Conservation (phyloP, 225 moss, liverwort and hornwort genomes). For the Asterella californica region DNA sequence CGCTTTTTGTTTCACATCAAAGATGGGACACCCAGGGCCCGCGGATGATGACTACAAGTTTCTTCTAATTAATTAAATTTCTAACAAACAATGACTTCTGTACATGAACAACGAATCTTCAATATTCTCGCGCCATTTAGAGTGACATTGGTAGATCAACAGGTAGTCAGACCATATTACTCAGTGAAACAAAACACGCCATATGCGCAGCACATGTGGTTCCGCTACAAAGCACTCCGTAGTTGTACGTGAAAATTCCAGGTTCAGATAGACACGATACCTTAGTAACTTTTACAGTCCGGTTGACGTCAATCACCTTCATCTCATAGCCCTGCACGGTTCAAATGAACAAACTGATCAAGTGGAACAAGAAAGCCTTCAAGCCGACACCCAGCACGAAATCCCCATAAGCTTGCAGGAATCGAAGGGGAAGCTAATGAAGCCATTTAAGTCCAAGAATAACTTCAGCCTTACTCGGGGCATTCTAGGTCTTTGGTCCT, state of each 20-base stretch:
- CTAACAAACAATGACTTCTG: background rate
- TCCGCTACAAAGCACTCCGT: no score
- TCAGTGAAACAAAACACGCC: no score
- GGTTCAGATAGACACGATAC: constrained; percentile 21
- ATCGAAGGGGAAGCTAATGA: background rate
- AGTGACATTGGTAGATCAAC: background rate
- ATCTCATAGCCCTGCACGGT: constrained; percentile 65
- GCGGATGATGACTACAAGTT: background rate
- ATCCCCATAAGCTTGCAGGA: background rate
- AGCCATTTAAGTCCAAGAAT: background rate
- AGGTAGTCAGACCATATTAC: background rate
- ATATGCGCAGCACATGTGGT: background rate
- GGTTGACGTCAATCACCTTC: constrained; percentile 92
- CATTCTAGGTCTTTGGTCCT: constrained; percentile 63
- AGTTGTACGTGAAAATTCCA: background rate
- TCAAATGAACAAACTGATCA: background rate
- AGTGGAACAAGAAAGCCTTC: background rate
- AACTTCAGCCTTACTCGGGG: constrained; percentile 43
- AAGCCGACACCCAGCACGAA: background rate
- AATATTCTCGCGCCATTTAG: background rate
- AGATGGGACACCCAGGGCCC: background rate
- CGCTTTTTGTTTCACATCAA: background rate
- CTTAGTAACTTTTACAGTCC: constrained; percentile 96
- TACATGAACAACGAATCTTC: background rate
- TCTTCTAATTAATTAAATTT: background rate